These are phyloP conservation scores for Paecilomyces variotii DNA, from an alignment of 2,329 filamentous ascomycete species.

Conservation along the genomic window DNA sequence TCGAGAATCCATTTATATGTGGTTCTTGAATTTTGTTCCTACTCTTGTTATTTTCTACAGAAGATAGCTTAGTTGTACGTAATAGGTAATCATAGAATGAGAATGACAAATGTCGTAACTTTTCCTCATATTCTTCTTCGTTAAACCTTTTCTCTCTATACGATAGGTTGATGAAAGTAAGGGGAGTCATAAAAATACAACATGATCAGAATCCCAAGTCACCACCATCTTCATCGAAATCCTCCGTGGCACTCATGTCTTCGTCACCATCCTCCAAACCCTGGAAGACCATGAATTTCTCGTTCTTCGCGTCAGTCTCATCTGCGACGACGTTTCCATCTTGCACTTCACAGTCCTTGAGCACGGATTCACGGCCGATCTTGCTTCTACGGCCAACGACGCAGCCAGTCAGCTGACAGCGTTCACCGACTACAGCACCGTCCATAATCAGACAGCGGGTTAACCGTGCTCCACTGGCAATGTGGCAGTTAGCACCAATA, in stretches of 20 bases:
- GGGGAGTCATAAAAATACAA: background rate
- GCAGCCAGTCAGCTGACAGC: slow-evolving; percentile 77
- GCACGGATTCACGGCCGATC: slow-evolving; percentile 70
- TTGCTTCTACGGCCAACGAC: slow-evolving; percentile 74
- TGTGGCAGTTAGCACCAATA: slow-evolving; percentile 78
- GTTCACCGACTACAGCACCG: slow-evolving; percentile 73
- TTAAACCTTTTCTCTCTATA: background rate
- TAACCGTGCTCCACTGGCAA: slow-evolving; percentile 76
- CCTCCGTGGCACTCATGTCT: slow-evolving; percentile 23
- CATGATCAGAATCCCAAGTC: slow-evolving; percentile 1
- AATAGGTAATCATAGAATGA: background rate
- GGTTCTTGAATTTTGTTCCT: background rate
- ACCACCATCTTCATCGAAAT: slow-evolving; percentile 10
- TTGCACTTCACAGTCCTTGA: slow-evolving; percentile 88
- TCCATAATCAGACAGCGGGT: slow-evolving; percentile 91
- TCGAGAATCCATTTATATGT: too few relatives aligned
- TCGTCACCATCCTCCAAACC: slow-evolving; percentile 33
- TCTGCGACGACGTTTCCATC: slow-evolving; percentile 77
- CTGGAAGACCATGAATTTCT: slow-evolving; percentile 53
- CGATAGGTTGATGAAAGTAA: background rate
- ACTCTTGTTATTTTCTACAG: background rate
- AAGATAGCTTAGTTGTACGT: background rate
- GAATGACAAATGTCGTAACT: background rate
- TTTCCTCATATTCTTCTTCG: background rate
- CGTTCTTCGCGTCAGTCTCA: slow-evolving; percentile 56